These are phyloP conservation scores for Sporothrix dimorphospora DNA, from an alignment of 2,329 filamentous ascomycete species.

Conservation along the genomic window DNA sequence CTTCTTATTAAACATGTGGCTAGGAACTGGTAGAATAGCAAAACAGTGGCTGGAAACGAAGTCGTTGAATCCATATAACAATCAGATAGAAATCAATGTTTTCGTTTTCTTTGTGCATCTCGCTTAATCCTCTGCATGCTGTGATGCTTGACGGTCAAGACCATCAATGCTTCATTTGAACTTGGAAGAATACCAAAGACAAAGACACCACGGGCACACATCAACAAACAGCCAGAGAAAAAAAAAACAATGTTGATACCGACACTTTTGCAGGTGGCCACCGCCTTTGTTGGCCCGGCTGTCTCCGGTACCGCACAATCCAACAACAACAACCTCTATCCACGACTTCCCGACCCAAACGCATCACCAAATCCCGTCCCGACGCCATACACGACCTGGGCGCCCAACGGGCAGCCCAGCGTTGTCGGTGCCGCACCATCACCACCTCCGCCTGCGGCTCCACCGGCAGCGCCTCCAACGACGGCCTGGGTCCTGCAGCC, in stretches of 20 bases:
- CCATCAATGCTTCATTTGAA: no score
- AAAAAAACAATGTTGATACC: slow-evolving; percentile 7
- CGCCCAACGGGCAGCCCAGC: slow-evolving; percentile 1
- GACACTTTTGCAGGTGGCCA: background rate
- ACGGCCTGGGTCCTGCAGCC: background rate
- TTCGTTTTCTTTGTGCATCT: background rate
- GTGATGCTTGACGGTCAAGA: background rate
- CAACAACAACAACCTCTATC: background rate
- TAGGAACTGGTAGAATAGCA: background rate
- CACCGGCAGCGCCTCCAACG: background rate
- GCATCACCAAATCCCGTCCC: background rate
- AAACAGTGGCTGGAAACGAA: background rate
- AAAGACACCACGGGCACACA: background rate
- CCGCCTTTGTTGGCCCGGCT: background rate
- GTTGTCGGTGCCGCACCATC: background rate
- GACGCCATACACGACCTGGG: slow-evolving; percentile 6
- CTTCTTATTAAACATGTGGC: background rate
- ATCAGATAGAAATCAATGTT: background rate
- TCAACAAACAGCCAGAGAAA: background rate
- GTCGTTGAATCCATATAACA: background rate
- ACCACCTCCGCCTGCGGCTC: background rate
- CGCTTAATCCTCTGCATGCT: background rate
- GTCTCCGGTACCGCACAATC: background rate
- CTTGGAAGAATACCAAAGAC: no score
- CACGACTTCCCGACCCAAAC: background rate